Evolutionary conservation across 2,329 filamentous ascomycete genomes (phyloP).

Genomic region (Ophiostoma montium): DNA sequence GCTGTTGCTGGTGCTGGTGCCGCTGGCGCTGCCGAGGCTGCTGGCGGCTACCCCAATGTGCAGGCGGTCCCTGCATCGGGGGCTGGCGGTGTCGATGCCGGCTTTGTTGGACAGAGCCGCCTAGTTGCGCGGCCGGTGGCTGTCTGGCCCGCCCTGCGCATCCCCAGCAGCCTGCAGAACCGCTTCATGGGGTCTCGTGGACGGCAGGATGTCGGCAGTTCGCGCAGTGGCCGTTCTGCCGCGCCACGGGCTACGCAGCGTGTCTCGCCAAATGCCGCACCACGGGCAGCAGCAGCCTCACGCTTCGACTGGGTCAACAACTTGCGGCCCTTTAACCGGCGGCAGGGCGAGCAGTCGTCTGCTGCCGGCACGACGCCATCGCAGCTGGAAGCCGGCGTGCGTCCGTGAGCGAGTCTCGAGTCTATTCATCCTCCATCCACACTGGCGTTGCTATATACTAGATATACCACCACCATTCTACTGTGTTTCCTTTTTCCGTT

Average conservation of each 20-base stretch:
- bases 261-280: too few relatives aligned
- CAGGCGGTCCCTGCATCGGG: too few relatives aligned
- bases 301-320: slow-evolving; percentile 4
- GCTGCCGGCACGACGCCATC: slow-evolving; percentile 15
- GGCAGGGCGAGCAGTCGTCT: slow-evolving; percentile 1
- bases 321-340: slow-evolving; percentile 3
- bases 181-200: neutral
- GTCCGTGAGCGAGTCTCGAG: neutral
- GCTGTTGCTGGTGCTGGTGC: too few relatives aligned
- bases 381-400: slow-evolving; percentile 23
- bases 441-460: too few relatives aligned
- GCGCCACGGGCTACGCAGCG: neutral
- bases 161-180: slow-evolving; percentile 13
- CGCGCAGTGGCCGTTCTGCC: neutral
- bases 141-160: slow-evolving; percentile 25
- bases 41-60: slow-evolving; percentile 12
- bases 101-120: neutral
- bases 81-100: too few relatives aligned
- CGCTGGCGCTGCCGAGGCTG: slow-evolving; percentile 24
- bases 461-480: too few relatives aligned
- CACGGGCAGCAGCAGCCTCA: slow-evolving; percentile 1
- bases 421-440: too few relatives aligned
- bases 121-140: slow-evolving; percentile 24
- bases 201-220: neutral
- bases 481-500: neutral